Evolutionary conservation across 1,284 basidiomycete genomes (phyloP).

Genomic region (Apiotrichum akiyoshidainum): DNA sequence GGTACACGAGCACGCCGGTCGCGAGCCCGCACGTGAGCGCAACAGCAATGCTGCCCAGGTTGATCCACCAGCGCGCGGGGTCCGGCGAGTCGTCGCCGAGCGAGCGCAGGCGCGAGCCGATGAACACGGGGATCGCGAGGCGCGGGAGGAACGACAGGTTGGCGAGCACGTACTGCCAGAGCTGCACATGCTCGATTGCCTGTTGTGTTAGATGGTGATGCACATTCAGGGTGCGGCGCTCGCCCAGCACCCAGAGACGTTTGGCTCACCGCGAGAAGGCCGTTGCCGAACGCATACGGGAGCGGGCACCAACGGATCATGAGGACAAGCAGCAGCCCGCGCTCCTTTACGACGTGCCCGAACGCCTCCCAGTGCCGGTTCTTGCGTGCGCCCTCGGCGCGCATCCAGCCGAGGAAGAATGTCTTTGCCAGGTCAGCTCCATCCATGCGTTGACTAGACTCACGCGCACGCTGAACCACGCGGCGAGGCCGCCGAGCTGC

Average conservation of each 20-base stretch:
- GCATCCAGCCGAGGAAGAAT: slow-evolving; percentile 47
- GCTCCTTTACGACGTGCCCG: slow-evolving; percentile 44
- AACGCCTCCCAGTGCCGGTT: slow-evolving; percentile 50
- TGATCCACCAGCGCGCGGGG: slow-evolving; percentile 46
- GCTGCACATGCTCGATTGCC: slow-evolving; percentile 48
- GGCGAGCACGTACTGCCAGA: slow-evolving; percentile 47
- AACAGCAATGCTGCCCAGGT: slow-evolving; percentile 39
- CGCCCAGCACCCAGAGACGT: too few species aligned
- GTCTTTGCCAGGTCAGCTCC: too few species aligned
- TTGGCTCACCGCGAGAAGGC: slow-evolving; percentile 46
- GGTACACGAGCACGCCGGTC: slow-evolving; percentile 46
- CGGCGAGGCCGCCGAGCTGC: slow-evolving; percentile 37
- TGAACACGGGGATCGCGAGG: slow-evolving; percentile 47
- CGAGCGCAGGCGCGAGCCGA: slow-evolving; percentile 47
- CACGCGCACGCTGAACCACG: slow-evolving; percentile 46
- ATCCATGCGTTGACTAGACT: too few species aligned
- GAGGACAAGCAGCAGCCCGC: slow-evolving; percentile 43
- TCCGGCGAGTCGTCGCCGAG: slow-evolving; percentile 32
- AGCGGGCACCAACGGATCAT: slow-evolving; percentile 51
- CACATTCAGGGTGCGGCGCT: neutral
- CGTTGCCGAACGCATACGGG: slow-evolving; percentile 49
- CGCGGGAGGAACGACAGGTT: slow-evolving; percentile 44
- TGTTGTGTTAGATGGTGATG: slow-evolving; percentile 16
- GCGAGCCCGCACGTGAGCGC: slow-evolving; percentile 32
- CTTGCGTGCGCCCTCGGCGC: slow-evolving; percentile 28